phyloP scores from a whole-genome alignment of 352 stramenopile genomes.

The Thalassiosira delicatula region DNA sequence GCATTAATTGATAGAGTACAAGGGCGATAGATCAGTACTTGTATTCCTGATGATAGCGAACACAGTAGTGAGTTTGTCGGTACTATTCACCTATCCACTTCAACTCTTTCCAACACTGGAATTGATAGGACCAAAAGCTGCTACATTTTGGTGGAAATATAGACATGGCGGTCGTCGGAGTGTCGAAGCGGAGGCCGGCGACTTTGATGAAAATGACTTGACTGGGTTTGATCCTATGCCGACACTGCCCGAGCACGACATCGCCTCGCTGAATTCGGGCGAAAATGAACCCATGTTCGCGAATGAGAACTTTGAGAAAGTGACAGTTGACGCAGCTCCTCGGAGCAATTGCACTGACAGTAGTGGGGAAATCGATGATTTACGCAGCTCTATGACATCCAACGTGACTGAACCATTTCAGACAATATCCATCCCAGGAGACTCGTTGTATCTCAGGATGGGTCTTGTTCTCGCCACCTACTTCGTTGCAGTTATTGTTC shows the following conservation, averaged over 20 bases:
- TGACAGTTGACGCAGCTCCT: not conserved
- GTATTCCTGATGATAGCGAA: conserved; percentile 72
- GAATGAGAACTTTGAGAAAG: conserved; percentile 24
- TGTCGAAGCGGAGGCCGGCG: conserved; percentile 1
- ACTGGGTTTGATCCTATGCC: conserved; percentile 64
- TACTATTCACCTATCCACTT: conserved; percentile 76
- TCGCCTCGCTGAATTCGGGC: conserved; percentile 17
- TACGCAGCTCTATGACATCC: conserved; percentile 36
- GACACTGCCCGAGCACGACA: conserved; percentile 59
- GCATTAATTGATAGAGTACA: too few relatives aligned
- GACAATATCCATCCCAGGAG: conserved; percentile 29
- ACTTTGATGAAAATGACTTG: conserved; percentile 41
- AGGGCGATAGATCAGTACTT: too few relatives aligned
- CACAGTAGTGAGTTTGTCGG: conserved; percentile 65
- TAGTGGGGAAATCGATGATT: conserved; percentile 20
- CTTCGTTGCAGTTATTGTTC: conserved; percentile 67
- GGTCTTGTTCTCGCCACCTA: conserved; percentile 69
- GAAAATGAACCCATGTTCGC: conserved; percentile 30
- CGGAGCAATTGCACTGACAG: not conserved
- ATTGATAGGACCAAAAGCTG: conserved; percentile 53
- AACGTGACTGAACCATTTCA: conserved; percentile 42
- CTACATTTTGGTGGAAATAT: conserved; percentile 24
- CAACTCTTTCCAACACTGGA: conserved; percentile 73
- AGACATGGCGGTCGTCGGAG: conserved; percentile 1
- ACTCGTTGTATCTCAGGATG: conserved; percentile 59